Conservation (phyloP, 768 basidiomycete genomes). For the Amanita muscaria region DNA sequence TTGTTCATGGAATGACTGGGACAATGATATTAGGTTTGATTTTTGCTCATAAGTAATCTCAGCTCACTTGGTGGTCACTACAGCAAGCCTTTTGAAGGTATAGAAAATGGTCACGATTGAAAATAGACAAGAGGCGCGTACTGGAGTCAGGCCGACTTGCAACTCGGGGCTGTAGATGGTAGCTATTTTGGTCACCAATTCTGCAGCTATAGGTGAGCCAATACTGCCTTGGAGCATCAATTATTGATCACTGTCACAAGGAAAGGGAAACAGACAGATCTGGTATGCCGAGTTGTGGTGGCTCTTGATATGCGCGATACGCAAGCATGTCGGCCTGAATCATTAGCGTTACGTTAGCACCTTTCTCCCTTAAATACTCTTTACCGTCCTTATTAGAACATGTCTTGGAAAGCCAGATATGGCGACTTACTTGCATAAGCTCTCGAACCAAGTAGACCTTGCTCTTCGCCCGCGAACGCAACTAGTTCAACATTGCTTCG, state of each 20-base stretch:
- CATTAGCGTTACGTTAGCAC: conserved; percentile 71
- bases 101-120: neutral
- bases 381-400: conserved; percentile 2
- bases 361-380: conserved; percentile 50
- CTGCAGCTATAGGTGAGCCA: conserved; percentile 66
- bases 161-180: conserved; percentile 77
- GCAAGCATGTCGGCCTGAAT: conserved; percentile 92
- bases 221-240: conserved; percentile 39
- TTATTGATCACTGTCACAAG: neutral
- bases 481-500: conserved; percentile 70
- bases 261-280: conserved; percentile 37
- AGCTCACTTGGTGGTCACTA: conserved; percentile 74
- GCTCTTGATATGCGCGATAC: conserved; percentile 72
- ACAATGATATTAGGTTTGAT: conserved; percentile 29
- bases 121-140: conserved; percentile 19
- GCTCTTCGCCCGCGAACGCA: conserved; percentile 88
- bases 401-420: neutral
- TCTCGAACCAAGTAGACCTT: conserved; percentile 72
- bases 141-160: conserved; percentile 55
- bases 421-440: conserved; percentile 65
- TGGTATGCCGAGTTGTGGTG: conserved; percentile 77
- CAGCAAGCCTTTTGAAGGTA: conserved; percentile 68
- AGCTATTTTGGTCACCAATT: conserved; percentile 69
- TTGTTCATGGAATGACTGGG: conserved; percentile 67
- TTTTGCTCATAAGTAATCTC: neutral